Evolutionary conservation across 345 rosid species (phyloP).

Genomic region (Rubroshorea leprosula): DNA sequence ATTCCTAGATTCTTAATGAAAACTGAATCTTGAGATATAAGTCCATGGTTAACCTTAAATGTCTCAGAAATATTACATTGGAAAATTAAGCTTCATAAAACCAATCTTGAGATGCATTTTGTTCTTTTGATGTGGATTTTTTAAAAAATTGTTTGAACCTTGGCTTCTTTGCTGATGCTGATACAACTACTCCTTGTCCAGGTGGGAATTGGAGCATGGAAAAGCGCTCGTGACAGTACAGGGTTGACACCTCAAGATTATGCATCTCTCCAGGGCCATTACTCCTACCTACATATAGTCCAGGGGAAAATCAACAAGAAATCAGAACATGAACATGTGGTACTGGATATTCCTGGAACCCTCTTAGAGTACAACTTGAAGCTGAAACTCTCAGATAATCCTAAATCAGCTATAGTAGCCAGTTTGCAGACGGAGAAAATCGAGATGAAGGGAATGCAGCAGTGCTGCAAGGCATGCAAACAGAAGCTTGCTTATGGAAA

Average conservation of each 20-base stretch:
- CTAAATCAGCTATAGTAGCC: constrained; percentile 4
- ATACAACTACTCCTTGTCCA: constrained; percentile 21
- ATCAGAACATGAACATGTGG: constrained; percentile 27
- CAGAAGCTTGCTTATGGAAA: constrained; percentile 29
- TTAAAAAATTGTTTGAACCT: too few relatives aligned
- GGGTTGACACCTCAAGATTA: constrained; percentile 62
- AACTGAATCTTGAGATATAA: too few relatives aligned
- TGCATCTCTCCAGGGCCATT: constrained; percentile 44
- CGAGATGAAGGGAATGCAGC: constrained; percentile 15
- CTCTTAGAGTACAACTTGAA: constrained; percentile 12
- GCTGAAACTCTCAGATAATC: constrained; percentile 26
- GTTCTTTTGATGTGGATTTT: too few relatives aligned
- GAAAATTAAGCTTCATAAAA: too few relatives aligned
- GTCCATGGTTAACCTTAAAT: too few relatives aligned
- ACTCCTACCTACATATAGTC: constrained; percentile 47
- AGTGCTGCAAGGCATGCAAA: constrained; percentile 40
- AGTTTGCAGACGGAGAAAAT: constrained; percentile 26
- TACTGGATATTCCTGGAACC: constrained; percentile 36
- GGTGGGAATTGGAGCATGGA: constrained; percentile 62
- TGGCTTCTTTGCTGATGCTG: constrained; percentile 8
- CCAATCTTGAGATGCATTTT: too few relatives aligned
- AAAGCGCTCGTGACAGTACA: constrained; percentile 39
- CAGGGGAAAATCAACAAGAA: constrained; percentile 44
- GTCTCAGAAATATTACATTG: too few relatives aligned
- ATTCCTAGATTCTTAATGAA: too few relatives aligned